Evolutionary conservation across 2,329 filamentous ascomycete species (phyloP), one percentile per base, ranked within the genome.

Genomic region (Neofusicoccum sp.): DNA sequence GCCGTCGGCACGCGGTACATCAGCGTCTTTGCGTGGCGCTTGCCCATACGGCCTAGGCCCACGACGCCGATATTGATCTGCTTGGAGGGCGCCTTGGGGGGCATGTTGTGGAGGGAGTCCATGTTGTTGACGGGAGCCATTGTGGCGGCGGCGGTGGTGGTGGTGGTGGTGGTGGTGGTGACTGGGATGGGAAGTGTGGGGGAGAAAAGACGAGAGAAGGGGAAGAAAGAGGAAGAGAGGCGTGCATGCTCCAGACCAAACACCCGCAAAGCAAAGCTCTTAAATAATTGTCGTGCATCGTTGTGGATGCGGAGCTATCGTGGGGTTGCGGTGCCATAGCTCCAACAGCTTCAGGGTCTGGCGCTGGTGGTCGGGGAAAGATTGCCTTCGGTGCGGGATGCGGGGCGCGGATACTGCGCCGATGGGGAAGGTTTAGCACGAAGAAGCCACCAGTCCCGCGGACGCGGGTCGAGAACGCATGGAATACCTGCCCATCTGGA

Each of bases 21-120:
- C 59, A 80, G 76, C 63, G 78, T 79, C 53, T 76, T 69, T 59
- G 76, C 79, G 69, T 82, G 79, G 14, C 79, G 74, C 64, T 78
- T 76, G 58, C 79, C 80, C 78, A 82, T 82, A 64, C 80, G 78
- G 31, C 80, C 80, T 51, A 82, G 77, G 43, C 80, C 80, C 24
- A 76, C 77, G 60, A 77, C 76, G 53, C 71, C 79, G 64, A 81
- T 72, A 61, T 75, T 72, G 60, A 80, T 20, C 4, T 44, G 34
- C 26, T 6, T 69, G 8, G 58, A 45, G 8, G 58, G 58, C n/a
- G 49, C 48, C 31, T 54, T 54, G 12, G 38, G 20, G 0, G 58
- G 58, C 58, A 61, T 61, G 58, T 54, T 61, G 58, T 54, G 48
- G 41, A 61, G 58, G 12, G 58, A 53, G 49, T 61, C 58, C 48